Base-by-base conservation (phyloP, 129 eudicot species). In the Heracleum sosnowskyi region DNA sequence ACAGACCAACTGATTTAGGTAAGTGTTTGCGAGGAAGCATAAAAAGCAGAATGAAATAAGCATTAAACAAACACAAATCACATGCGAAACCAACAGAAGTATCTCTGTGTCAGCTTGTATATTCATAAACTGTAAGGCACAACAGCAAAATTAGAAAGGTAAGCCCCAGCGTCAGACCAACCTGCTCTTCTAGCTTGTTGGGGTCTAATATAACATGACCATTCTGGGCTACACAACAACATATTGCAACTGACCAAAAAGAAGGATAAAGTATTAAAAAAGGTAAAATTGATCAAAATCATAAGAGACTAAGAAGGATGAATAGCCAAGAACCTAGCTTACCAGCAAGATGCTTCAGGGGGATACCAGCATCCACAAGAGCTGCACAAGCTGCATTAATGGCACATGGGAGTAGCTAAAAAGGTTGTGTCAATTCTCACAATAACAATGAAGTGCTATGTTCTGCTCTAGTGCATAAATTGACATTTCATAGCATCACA, bases 341-440 rank as follows among this genome's bases (percentile, higher is more conserved):
- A 93, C 98, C 96, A 57, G 97, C 97, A 83, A 91, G 88, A 84
- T 90, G 90, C 81, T 93, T 93, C 88, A 93, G 79, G 45, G 97
- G 96, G 72, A 89, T 86, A 24, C 97, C 95, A 47, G 98, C 95
- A 86, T 93, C 98, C 22, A 93, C 90, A 86, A 93, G 96, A 35
- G 98, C 97, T 51, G 91, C 92, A 86, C 97, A 89, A 11, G 94
- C 88, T 72, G 98, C 98, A 79, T 93, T 91, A 76, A 93, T 86
- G n/a, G 98, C 97, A 82, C 95, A 93, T 1, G 98, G 92, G 51
- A 93, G 91, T 78, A 93, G 98, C 98, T 93, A 84, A 69, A 36
- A 29, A 79, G 79, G 18, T 82, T 51, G 22, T 10, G 92, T 90
- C 86, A 93, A 90, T 60, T 55, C 36, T 73, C 34, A 78, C 72